Base-by-base conservation (phyloP, 2,329 filamentous ascomycete genomes). In the Aureobasidium sp. region DNA sequence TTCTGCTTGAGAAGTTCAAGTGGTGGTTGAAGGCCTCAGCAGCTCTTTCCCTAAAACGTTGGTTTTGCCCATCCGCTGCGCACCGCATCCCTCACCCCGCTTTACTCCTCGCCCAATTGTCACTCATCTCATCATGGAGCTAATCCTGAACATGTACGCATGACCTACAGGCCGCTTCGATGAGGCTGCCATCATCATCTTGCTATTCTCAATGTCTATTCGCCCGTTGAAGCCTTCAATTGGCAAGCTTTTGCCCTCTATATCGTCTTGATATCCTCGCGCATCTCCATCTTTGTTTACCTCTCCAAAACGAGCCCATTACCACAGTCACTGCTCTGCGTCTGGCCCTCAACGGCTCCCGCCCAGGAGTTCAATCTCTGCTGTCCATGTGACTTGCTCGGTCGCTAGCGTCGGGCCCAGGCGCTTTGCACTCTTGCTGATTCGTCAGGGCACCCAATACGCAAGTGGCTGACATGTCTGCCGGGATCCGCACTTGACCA, bases 381-480 rank as follows among this genome's bases (percentile, higher is more conserved):
- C 57, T 26, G 57, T 42, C 57, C 57, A 60, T 46, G 57, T 60
- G 57, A 60, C 39, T 41, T 50, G 36, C 57, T 36, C 41, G 34
- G 34, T 60, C 57, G 46, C 46, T 60, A 60, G 57, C 57, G 44
- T 51, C 57, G 57, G 57, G 46, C 57, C 46, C 55, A 58, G 55
- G 57, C 44, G 46, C 57, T 60, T 60, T 60, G 46, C 26, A 41
- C 26, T 26, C 34, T 41, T 17, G 32, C 57, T 60, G 57, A 60
- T 60, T 60, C 57, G 57, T 29, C 37, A 60, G 34, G 27, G 17
- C 17, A 41, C 46, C 23, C 12, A 32, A 10, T 50, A 60, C 57
- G 57, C 57, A 60, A 60, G 57, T 60, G 57, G 57, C 57, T 60
- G 57, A 60, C 57, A 60, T 42, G 39, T 57, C 46, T 60, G 57